These are phyloP conservation scores for Phytophthora pini DNA, from an alignment of 352 stramenopile genomes.

Conservation along the genomic window DNA sequence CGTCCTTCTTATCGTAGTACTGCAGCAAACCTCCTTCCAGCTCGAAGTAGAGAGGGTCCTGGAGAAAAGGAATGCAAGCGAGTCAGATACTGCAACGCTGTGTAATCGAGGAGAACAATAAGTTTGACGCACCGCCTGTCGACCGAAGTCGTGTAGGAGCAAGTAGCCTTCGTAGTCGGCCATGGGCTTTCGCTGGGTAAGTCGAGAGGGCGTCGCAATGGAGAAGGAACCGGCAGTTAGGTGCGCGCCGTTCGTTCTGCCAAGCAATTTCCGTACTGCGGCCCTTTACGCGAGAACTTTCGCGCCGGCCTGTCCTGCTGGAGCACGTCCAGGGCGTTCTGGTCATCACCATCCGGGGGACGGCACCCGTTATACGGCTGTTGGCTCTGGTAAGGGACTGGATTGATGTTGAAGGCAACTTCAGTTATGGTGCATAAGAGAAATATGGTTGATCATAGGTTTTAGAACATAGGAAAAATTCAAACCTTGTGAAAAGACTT, in stretches of 20 bases:
- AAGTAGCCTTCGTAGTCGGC: conserved; percentile 86
- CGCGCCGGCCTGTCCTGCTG: conserved; percentile 19
- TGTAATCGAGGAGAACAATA: background rate
- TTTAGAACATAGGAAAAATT: background rate
- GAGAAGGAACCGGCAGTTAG: conserved; percentile 18
- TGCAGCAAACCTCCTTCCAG: conserved; percentile 71
- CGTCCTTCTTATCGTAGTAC: conserved; percentile 80
- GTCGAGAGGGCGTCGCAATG: conserved; percentile 13
- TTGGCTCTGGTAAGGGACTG: conserved; percentile 5
- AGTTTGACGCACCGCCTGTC: conserved; percentile 38
- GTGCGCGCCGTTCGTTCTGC: background rate
- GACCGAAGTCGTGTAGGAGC: conserved; percentile 67
- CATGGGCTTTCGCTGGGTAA: conserved; percentile 41
- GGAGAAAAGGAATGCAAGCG: conserved; percentile 12
- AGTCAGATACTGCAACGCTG: background rate
- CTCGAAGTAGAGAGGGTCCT: conserved; percentile 85
- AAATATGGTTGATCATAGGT: background rate
- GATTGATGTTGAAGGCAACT: conserved; percentile 7
- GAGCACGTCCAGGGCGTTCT: conserved; percentile 8
- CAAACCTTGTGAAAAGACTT: background rate
- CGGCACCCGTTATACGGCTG: conserved; percentile 14
- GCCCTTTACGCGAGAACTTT: conserved; percentile 12
- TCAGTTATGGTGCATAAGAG: conserved; percentile 11
- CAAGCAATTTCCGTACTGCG: conserved; percentile 22
- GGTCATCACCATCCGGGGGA: conserved; percentile 26